phyloP scores from a whole-genome alignment of 257 asterid genomes.

The Striga asiatica region DNA sequence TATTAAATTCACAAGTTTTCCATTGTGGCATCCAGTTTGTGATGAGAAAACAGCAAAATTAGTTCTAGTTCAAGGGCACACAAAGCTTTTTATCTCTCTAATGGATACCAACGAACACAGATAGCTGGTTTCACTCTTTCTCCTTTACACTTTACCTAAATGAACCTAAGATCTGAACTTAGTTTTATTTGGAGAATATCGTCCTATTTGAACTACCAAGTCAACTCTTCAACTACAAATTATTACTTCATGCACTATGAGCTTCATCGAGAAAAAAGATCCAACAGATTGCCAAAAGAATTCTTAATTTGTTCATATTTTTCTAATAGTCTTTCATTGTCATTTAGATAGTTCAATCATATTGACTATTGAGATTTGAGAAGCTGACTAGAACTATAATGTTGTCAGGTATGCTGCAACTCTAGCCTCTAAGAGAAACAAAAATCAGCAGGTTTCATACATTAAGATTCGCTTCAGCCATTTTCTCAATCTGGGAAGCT shows the following conservation, averaged over 20 bases:
- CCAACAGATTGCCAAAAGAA: background rate
- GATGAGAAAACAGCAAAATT: background rate
- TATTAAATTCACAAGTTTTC: background rate
- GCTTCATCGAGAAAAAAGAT: background rate
- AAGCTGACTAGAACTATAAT: background rate
- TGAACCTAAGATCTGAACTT: constrained; percentile 5
- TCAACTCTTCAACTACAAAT: constrained; percentile 2
- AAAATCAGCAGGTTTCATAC: constrained; percentile 36
- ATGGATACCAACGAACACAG: background rate
- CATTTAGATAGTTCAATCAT: constrained; percentile 1
- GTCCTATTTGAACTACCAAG: background rate
- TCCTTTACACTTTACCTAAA: background rate
- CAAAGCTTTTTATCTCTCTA: background rate
- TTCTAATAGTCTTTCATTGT: constrained; percentile 5
- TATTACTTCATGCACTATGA: background rate
- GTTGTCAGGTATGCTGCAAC: constrained; percentile 6
- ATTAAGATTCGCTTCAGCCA: constrained; percentile 93
- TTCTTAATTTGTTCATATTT: background rate
- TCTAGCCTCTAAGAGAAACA: constrained; percentile 11
- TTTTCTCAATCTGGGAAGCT: constrained; percentile 92
- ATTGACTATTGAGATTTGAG: too few relatives aligned
- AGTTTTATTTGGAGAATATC: background rate
- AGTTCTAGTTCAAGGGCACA: background rate
- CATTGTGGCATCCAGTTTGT: background rate
- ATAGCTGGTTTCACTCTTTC: background rate